Base-by-base conservation (phyloP, 805 yeast genomes). In the Barnettozyma salicaria region DNA sequence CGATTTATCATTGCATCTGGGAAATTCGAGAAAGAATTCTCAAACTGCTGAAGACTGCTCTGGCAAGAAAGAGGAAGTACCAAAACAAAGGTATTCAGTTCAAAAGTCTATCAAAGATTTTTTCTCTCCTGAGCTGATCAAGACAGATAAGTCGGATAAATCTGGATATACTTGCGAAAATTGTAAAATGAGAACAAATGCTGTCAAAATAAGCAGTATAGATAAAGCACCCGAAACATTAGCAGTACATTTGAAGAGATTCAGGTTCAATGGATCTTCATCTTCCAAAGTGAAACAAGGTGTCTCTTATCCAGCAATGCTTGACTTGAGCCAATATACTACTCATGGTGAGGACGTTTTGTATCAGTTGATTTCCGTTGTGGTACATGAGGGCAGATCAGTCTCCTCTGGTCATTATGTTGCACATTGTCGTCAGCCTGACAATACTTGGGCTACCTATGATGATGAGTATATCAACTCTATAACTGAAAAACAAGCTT, bases 381-480 rank as follows among this genome's bases (percentile, higher is more conserved):
- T 90, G 42, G 90, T 88, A 5, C 98, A 92, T 55, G 96, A 86
- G 52, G 98, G 98, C 27, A 70, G 97, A 45, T 83, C 96, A 2
- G 79, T 89, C 11, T 78, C 88, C 30, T 79, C 92, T 4, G 98
- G 98, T 4, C 98, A 92, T 60, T 92, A 92, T 54, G 75, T 88
- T 41, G 84, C 95, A 1, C 87, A 85, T 55, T 85, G 96, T 55
- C 74, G 82, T 44, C 96, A 89, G 60, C 95, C 97, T 1, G 92
- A 85, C 60, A 90, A 88, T 2, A 63, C 81, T 2, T 92, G 97
- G 98, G 80, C 87, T 20, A 80, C 87, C 8, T 92, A 90, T 59
- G 97, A 92, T 56, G 98, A 92, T 57, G 98, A 92, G 52, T 77
- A 80, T 52, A 78, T 86, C 48, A 82, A 85, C 52, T 69, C 68